A percentile compares a stretch with the other conserved stretches of the same genome.
These are phyloP conservation scores for Rhynchosporium graminicola DNA, from an alignment of 2,329 filamentous ascomycete genomes.

Conservation along the genomic window DNA sequence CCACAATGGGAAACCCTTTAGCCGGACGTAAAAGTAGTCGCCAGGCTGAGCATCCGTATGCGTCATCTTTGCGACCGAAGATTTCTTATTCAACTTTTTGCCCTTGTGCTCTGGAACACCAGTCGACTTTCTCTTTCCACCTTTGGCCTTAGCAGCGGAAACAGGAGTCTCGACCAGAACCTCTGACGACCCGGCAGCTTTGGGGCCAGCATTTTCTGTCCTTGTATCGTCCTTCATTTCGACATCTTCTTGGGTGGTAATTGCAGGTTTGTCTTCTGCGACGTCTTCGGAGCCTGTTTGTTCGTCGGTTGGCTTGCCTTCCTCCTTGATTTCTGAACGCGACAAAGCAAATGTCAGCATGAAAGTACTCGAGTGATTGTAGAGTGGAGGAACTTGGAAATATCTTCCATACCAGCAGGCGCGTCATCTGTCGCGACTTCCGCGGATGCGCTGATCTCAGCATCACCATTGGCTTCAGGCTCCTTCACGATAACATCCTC, in stretches of 20 bases:
- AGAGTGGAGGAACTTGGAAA: slow-evolving; percentile 15
- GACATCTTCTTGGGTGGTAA: slow-evolving; percentile 34
- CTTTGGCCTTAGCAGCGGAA: slow-evolving; percentile 50
- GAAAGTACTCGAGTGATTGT: slow-evolving; percentile 15
- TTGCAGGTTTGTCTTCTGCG: slow-evolving; percentile 30
- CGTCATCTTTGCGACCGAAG: slow-evolving; percentile 69
- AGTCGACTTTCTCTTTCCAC: slow-evolving; percentile 66
- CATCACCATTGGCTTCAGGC: slow-evolving; percentile 24
- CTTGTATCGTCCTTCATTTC: slow-evolving; percentile 42
- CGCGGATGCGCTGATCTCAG: slow-evolving; percentile 22
- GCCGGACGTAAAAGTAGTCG: slow-evolving; percentile 86
- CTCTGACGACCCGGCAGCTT: slow-evolving; percentile 39
- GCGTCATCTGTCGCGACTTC: slow-evolving; percentile 34
- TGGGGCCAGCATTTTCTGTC: slow-evolving; percentile 35
- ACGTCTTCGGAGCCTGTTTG: slow-evolving; percentile 27
- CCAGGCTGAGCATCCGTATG: slow-evolving; percentile 84
- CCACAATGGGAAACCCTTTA: slow-evolving; percentile 95
- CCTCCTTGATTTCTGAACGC: slow-evolving; percentile 28
- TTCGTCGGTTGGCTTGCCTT: slow-evolving; percentile 30
- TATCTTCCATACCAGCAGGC: slow-evolving; percentile 29
- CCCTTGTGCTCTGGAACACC: slow-evolving; percentile 66
- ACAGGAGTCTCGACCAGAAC: slow-evolving; percentile 42
- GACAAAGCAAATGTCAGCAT: slow-evolving; percentile 29
- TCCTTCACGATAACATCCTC: slow-evolving; percentile 28
- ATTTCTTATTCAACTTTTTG: slow-evolving; percentile 86